A percentile compares a stretch with the other conserved stretches of the same genome.
phyloP scores from a whole-genome alignment of 352 stramenopile genomes.

The Pythium myriotylum region DNA sequence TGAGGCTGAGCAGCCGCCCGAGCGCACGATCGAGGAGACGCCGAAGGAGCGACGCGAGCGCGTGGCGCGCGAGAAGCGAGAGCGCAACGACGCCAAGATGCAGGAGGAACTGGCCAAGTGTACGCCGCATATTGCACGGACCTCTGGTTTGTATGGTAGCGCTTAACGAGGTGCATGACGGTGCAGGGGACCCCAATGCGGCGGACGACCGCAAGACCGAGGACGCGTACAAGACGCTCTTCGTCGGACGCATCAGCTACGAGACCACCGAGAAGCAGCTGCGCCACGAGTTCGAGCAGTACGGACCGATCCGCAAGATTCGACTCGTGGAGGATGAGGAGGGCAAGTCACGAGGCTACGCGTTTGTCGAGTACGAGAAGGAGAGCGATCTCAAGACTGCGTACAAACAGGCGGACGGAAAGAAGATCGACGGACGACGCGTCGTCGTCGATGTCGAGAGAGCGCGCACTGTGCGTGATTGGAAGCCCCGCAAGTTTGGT shows the following conservation, averaged over 20 bases:
- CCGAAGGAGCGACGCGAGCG: slow-evolving; percentile 77
- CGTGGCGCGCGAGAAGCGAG: slow-evolving; percentile 57
- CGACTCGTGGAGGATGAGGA: slow-evolving; percentile 85
- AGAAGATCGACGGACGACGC: slow-evolving; percentile 95
- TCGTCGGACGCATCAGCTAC: slow-evolving; percentile 97
- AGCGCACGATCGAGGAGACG: slow-evolving; percentile 67
- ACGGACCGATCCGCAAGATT: slow-evolving; percentile 90
- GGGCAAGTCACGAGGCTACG: slow-evolving; percentile 95
- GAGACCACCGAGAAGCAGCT: slow-evolving; percentile 98
- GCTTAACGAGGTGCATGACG: slow-evolving; percentile 1
- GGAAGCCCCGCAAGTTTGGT: slow-evolving; percentile 94
- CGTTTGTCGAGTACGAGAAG: slow-evolving; percentile 98
- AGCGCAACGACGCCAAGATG: slow-evolving; percentile 66
- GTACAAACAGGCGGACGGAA: slow-evolving; percentile 94
- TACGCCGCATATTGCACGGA: slow-evolving; percentile 13
- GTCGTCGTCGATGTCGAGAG: slow-evolving; percentile 98
- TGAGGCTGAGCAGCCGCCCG: slow-evolving; percentile 59
- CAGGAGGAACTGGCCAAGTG: slow-evolving; percentile 63
- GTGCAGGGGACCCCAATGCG: slow-evolving; percentile 63
- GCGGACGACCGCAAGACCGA: slow-evolving; percentile 71
- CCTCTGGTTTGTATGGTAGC: not conserved
- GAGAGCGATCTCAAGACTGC: slow-evolving; percentile 96
- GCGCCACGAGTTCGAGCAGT: slow-evolving; percentile 96
- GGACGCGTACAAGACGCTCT: slow-evolving; percentile 98
- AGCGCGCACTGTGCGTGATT: slow-evolving; percentile 96